phyloP scores from a whole-genome alignment of 345 rosid genomes.

The Salix viminalis region DNA sequence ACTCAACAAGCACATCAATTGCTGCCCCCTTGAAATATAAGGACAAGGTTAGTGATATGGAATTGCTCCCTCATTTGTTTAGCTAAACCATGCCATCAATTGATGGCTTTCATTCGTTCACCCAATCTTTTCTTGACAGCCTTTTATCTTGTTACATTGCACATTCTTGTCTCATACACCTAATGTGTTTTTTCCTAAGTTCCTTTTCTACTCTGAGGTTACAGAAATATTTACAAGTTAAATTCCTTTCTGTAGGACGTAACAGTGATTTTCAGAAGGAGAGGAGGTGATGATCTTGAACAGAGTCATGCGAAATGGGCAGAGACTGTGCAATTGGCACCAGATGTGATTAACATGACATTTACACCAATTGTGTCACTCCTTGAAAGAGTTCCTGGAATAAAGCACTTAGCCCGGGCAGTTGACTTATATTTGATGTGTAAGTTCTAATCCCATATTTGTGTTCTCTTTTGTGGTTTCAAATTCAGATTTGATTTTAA shows the following conservation, averaged over 20 bases:
- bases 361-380: constrained; percentile 78
- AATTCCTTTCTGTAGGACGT: constrained; percentile 76
- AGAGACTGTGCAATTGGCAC: constrained; percentile 65
- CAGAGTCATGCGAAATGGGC: constrained; percentile 94
- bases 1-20: constrained; percentile 47
- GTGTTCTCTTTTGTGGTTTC: background rate
- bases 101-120: background rate
- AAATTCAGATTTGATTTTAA: background rate
- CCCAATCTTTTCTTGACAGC: background rate
- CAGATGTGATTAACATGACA: constrained; percentile 92
- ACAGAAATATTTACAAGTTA: constrained; percentile 13
- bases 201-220: background rate
- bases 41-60: constrained; percentile 68
- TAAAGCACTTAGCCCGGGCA: constrained; percentile 79
- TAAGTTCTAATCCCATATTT: constrained; percentile 40
- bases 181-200: background rate
- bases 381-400: constrained; percentile 86
- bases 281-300: constrained; percentile 99
- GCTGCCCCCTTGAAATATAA: constrained; percentile 76
- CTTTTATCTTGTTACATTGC: background rate
- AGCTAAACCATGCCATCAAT: background rate
- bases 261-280: constrained; percentile 92
- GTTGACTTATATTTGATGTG: constrained; percentile 85
- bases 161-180: background rate
- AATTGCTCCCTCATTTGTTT: background rate